Base-by-base conservation (phyloP, 139 green algal genomes). In the Haematococcus lacustris region DNA sequence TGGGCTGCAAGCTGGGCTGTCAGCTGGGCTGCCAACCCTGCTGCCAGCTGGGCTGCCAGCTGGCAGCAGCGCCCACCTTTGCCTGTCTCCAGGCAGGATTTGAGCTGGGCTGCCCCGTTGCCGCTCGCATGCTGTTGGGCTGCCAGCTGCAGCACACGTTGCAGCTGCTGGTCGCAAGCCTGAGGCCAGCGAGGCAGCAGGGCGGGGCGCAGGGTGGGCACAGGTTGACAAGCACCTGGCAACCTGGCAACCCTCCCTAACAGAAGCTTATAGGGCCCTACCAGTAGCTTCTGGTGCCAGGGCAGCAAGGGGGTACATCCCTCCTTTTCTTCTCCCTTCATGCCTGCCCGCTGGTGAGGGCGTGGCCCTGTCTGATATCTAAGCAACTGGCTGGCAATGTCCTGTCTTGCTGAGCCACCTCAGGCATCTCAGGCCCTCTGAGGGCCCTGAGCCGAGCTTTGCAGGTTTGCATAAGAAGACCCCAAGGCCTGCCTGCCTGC, bases 131-230 rank as follows among this genome's bases (percentile, higher is more conserved):
- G 64, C 34, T 73, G 73, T 38, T 82, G 73, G 0, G 76, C 64
- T 0, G 74, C 47, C 21, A 66, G n/a, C 0, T 70, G 71, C 47
- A 95, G 71, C 68, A 95, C 66, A 32, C 67, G 70, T 30, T 73
- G 65, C 50, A 94, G 74, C 51, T 91, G 78, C 4, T 85, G 78
- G 38, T 94, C 86, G 6, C 85, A 82, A 17, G 76, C 80, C 86
- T 91, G 73, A 66, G 2, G 35, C 38, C 26, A 66, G 59, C 17
- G 25, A n/a, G 59, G 59, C 25, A 13, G 26, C 59, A 34, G 25
- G 59, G 28, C 13, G 6, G 6, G 30, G 59, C 28, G 59, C 21
- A 25, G 25, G 25, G 64, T 38, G 28, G 62, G 4, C 64, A 70
- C 64, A 70, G 9, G 33, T 57, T 28, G 51, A 32, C 5, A 25